phyloP scores from a whole-genome alignment of 2,329 filamentous ascomycete species.

The Fusarium mangiferae region DNA sequence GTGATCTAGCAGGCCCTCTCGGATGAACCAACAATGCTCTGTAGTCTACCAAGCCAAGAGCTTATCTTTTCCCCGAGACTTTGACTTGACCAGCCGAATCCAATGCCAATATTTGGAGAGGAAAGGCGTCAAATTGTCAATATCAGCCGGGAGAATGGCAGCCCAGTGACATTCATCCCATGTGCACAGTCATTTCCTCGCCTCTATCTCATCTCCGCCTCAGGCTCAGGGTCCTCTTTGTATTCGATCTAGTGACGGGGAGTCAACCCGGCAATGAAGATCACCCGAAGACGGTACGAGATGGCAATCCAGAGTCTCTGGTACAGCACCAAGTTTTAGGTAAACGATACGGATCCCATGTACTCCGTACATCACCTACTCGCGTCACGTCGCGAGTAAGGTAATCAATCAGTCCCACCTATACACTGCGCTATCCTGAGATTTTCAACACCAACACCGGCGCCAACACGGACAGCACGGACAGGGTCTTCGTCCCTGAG shows the following conservation, averaged over 20 bases:
- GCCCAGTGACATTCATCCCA: conserved; percentile 2
- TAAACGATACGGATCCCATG: neutral
- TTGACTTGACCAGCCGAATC: conserved; percentile 10
- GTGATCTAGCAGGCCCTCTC: neutral
- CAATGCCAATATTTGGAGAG: neutral
- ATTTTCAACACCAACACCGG: conserved; percentile 18
- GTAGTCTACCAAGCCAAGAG: neutral
- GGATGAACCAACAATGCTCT: neutral
- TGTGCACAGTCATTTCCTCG: conserved; percentile 21
- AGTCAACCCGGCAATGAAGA: conserved; percentile 29
- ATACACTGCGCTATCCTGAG: conserved; percentile 18
- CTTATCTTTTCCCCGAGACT: neutral
- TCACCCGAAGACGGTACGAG: conserved; percentile 20
- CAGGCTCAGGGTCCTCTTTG: neutral
- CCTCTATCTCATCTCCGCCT: conserved; percentile 15
- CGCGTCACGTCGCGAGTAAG: conserved; percentile 8
- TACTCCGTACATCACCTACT: neutral
- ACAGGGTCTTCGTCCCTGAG: conserved; percentile 20
- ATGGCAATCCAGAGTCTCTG: conserved; percentile 7
- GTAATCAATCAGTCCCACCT: conserved; percentile 14
- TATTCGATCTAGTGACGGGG: conserved; percentile 9
- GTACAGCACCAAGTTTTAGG: neutral
- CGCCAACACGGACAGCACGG: conserved; percentile 18
- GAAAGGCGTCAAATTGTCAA: neutral
- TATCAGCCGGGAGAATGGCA: neutral